Conservation (phyloP, 2,329 filamentous ascomycete species). For the Sarocladium oryzae region DNA sequence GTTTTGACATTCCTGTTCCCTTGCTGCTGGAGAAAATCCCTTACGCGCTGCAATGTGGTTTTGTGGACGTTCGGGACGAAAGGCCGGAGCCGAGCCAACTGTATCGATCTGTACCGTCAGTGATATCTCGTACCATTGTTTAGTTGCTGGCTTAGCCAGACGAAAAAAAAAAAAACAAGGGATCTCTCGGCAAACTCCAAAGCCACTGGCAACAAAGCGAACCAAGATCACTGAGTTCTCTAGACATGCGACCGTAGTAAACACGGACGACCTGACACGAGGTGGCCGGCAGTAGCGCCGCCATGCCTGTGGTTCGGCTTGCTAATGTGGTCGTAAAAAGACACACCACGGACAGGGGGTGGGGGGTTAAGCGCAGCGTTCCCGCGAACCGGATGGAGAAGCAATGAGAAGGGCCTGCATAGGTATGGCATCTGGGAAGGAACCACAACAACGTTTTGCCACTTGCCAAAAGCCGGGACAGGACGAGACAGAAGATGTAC, state of each 20-base stretch:
- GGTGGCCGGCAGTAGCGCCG: background rate
- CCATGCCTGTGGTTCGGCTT: background rate
- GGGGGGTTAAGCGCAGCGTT: background rate
- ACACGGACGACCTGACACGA: background rate
- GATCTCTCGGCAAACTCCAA: no score
- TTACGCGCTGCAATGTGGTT: conserved; percentile 1
- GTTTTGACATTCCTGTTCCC: conserved; percentile 6
- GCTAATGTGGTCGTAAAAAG: background rate
- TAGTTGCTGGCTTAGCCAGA: no score
- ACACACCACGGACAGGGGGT: no score
- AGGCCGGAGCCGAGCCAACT: conserved; percentile 1
- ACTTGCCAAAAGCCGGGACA: no score
- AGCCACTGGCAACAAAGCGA: no score
- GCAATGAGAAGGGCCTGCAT: background rate
- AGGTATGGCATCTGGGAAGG: background rate
- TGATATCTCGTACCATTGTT: background rate
- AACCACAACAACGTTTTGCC: no score
- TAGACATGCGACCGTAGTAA: no score
- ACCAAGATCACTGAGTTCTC: no score
- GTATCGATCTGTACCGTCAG: no score
- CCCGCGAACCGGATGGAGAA: background rate
- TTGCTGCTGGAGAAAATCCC: background rate
- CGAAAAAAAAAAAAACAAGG: no score
- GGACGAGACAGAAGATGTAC: no score
- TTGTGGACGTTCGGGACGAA: background rate